Evolutionary conservation across 148 eudicot species (phyloP), one percentile per base, ranked within the genome.

Genomic region (Chenopodium suecicum): DNA sequence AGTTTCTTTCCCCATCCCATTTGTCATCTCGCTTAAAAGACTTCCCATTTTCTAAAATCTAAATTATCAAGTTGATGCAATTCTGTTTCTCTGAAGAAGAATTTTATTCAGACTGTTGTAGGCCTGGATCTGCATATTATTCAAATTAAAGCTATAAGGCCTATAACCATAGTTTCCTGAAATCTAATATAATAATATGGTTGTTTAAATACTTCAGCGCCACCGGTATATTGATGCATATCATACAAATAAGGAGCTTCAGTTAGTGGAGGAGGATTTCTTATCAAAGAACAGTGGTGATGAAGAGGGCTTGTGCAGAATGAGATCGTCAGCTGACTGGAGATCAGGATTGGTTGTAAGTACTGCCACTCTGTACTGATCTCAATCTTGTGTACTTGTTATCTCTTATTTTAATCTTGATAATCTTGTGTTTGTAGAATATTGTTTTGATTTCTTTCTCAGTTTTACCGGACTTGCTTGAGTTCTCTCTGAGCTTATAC

Each of bases 291-390:
- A 84, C 75, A 78, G 84, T 81, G 84, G 83, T 23, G 79, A 87
- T 70, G 94, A 87, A 63, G 90, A 83, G 80, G 83, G 82, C 72
- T 65, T 88, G 74, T 16, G n/a, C 34, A 92, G 86, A 80, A 90
- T 94, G 87, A 84, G 77, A 67, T 85, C 92, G 29, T 79, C 88
- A 62, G 86, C 86, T 86, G 88, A 84, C n/a, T 92, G 99, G 99
- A 94, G 98, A 90, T 80, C 91, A 25, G 94, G 91, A 80, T 90
- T 96, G 85, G 91, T 96, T 83, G 99, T 96, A 92, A 96, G 99
- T 93, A 78, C 64, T 81, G 34, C 63, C 62, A 16, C 81, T 72
- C n/a, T 64, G 47, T 27, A 27, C 41, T 64, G 32, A 1, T 32
- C 37, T 50, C 7, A 9, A 73, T 7, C 7, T 17, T 79, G 6